A percentile compares a stretch with the other conserved stretches of the same genome.
These are phyloP conservation scores for Eucalyptus pauciflora DNA, from an alignment of 345 rosid genomes.

Conservation along the genomic window DNA sequence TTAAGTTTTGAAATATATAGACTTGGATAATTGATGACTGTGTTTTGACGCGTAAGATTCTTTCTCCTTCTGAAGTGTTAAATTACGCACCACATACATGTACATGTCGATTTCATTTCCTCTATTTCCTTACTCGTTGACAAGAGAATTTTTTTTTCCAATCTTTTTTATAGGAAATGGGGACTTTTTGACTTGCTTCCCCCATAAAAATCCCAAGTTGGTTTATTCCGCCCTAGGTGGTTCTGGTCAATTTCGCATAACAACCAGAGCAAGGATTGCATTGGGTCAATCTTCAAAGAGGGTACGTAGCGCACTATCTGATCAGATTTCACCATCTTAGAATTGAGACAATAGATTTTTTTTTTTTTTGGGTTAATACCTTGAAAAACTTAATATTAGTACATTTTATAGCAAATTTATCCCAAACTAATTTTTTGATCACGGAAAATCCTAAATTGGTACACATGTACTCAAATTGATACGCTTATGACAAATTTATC, in stretches of 20 bases:
- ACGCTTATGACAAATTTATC: no score
- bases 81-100: neutral
- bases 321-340: neutral
- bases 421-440: no score
- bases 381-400: no score
- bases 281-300: neutral
- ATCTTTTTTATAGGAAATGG: neutral
- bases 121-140: neutral
- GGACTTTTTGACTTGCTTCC: neutral
- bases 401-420: no score
- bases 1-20: neutral
- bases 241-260: neutral
- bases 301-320: neutral
- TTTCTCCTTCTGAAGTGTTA: neutral
- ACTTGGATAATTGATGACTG: neutral
- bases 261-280: neutral
- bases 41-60: neutral
- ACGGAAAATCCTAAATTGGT: accelerated
- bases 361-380: no score
- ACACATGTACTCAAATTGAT: no score
- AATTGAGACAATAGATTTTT: neutral
- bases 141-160: neutral
- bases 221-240: neutral
- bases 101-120: neutral
- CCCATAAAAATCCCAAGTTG: neutral